Evolutionary conservation across 1,139 yeast species (phyloP).

Genomic region (Debaryomycetaceae sp.): DNA sequence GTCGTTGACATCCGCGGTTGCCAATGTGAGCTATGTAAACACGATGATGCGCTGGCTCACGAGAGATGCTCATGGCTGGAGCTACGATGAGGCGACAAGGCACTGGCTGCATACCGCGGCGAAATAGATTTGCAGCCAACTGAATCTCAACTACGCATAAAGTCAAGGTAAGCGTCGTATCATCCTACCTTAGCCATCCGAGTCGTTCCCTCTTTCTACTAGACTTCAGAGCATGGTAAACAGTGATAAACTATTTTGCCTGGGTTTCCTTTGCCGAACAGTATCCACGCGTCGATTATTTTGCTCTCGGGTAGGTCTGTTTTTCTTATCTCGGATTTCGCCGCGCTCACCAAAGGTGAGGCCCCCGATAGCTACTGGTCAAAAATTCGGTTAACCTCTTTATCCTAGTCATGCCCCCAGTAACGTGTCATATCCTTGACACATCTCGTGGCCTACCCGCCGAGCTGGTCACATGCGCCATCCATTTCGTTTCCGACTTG

Average conservation of each 20-base stretch:
- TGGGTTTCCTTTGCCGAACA: not conserved
- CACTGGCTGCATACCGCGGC: too few relatives aligned
- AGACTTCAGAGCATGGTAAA: not conserved
- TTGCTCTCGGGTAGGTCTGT: not conserved
- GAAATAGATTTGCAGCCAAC: too few relatives aligned
- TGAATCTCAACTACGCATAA: too few relatives aligned
- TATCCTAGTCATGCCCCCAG: constrained; percentile 40
- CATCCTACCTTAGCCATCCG: too few relatives aligned
- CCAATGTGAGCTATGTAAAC: constrained; percentile 2
- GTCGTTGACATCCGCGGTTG: not conserved
- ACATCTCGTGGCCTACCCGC: constrained; percentile 87
- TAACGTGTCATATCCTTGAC: constrained; percentile 85
- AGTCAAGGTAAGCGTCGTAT: too few relatives aligned
- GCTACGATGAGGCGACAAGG: constrained; percentile 1
- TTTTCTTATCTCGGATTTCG: not conserved
- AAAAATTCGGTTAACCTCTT: not conserved
- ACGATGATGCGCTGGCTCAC: constrained; percentile 4
- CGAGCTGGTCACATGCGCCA: constrained; percentile 54
- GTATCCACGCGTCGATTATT: too few relatives aligned
- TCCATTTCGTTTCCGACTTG: constrained; percentile 35
- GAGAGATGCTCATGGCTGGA: constrained; percentile 1
- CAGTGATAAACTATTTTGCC: not conserved
- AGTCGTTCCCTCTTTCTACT: not conserved
- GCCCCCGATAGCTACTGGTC: too few relatives aligned
- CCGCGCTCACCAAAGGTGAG: constrained; percentile 1